Evolutionary conservation across 768 basidiomycete species (phyloP).

Genomic region (Amanita polypyramis): DNA sequence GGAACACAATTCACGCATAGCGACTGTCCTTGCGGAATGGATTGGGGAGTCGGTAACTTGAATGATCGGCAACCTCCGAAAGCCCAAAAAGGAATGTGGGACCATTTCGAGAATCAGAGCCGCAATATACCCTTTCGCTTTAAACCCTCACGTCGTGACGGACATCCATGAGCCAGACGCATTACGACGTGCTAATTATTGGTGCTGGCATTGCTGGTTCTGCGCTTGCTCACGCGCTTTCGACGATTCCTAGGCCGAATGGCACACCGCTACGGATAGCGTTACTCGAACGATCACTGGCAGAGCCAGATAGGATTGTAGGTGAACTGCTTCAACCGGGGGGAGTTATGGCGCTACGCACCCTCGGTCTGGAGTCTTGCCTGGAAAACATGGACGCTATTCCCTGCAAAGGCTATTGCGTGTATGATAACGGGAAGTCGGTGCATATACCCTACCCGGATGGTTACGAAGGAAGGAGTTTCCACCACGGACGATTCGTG

Average conservation of each 20-base stretch:
- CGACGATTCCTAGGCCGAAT: conserved; percentile 36
- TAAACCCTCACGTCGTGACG: background rate
- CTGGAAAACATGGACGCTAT: conserved; percentile 87
- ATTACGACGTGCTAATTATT: conserved; percentile 78
- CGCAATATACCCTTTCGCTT: background rate
- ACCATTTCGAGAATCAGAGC: background rate
- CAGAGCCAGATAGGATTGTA: conserved; percentile 93
- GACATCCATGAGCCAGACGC: background rate
- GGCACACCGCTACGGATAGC: conserved; percentile 60
- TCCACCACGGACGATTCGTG: conserved; percentile 92
- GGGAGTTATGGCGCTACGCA: conserved; percentile 64
- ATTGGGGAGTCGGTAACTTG: too few species aligned
- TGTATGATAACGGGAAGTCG: conserved; percentile 50
- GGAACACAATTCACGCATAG: too few species aligned
- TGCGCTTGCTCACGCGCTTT: conserved; percentile 78
- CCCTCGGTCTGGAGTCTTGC: conserved; percentile 67
- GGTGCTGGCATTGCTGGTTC: conserved; percentile 89
- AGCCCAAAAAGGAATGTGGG: conserved; percentile 5
- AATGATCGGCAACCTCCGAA: background rate
- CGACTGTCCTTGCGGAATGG: too few species aligned
- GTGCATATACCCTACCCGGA: conserved; percentile 89
- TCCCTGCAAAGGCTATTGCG: conserved; percentile 77
- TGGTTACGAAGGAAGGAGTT: conserved; percentile 64
- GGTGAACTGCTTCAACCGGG: conserved; percentile 95
- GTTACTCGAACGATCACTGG: conserved; percentile 82